Evolutionary conservation across 768 basidiomycete species (phyloP), one percentile per base, ranked within the genome.

Genomic region (Xanthoconium purpureum): DNA sequence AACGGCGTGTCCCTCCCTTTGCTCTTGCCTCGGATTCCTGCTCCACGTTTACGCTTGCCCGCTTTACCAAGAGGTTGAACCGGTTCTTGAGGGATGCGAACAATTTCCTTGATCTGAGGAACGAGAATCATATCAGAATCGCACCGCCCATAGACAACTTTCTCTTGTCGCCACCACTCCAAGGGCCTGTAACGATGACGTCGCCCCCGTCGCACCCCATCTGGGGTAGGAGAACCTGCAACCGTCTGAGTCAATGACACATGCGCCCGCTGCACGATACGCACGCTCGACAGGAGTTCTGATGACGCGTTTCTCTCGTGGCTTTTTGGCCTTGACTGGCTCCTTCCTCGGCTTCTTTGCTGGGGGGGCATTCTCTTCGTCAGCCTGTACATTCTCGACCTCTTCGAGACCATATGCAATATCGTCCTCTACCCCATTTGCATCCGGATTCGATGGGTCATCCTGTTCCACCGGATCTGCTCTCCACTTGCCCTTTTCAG

Each of bases 111-210:
- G 66, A 93, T 88, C 64, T 78, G 80, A 1, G 88, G 78, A 12
- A 89, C 85, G 29, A 82, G 76, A 20, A 80, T 74, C 10, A 73
- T 58, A 24, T 77, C 81, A 8, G 78, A 77, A 10, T 78, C 74
- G 13, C 80, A 78, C 20, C 85, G 80, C 7, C 87, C 88, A 64
- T 93, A 98, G 3, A 94, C 85, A 24, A 93, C 81, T 59, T 85
- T 87, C 73, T 98, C 96, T 62, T 84, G 84, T n/a, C 94, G 83
- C 96, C 96, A 98, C 77, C 81, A 96, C 39, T 91, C 89, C 36
- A 98, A 76, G 5, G 95, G 96, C 47, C 74, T 74, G 63, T 83
- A 84, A 33, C 84, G 83, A 51, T 80, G 76, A 24, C 95, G 85
- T 47, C 75, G 74, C 32, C 91, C 87, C 48, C 88, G 84, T 17